Evolutionary conservation across 2,329 filamentous ascomycete genomes (phyloP).

Genomic region (Colletotrichum sp.): DNA sequence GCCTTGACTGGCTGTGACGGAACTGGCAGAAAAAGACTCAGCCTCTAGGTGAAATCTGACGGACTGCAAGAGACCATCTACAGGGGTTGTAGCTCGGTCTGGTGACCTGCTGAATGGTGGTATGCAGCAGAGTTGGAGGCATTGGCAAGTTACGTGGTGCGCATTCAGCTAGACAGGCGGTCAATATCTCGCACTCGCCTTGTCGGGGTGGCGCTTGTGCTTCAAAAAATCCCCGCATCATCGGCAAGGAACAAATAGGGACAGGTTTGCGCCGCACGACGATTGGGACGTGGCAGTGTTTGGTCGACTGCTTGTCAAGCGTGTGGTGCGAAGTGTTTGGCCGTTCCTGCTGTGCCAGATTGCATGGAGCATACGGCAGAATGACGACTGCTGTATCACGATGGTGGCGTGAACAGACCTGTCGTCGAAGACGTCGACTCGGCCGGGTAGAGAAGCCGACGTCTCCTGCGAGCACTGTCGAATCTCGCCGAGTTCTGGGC

Average conservation of each 20-base stretch:
- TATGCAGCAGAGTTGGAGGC: neutral
- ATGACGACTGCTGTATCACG: neutral
- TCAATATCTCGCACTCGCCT: neutral
- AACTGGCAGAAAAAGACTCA: neutral
- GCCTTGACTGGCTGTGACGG: neutral
- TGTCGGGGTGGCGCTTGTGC: neutral
- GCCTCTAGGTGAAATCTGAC: neutral
- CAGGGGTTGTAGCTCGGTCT: neutral
- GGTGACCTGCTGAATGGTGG: neutral
- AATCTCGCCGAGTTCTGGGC: slow-evolving; percentile 14
- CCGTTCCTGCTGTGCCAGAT: neutral
- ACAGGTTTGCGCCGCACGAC: neutral
- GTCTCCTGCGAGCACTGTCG: neutral
- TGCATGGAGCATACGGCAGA: neutral
- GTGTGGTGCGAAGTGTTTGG: neutral
- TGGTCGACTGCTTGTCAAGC: neutral
- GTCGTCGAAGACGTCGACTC: neutral
- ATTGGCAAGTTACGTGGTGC: neutral
- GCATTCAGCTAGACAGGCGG: neutral
- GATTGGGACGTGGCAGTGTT: neutral
- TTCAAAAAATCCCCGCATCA: neutral
- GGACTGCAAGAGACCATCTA: neutral
- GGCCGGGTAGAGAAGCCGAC: slow-evolving; percentile 12
- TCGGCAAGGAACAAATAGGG: neutral
- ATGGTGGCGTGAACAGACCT: neutral